These are phyloP conservation scores for Metschnikowia borealis DNA, from an alignment of 805 yeast genomes.

Conservation along the genomic window DNA sequence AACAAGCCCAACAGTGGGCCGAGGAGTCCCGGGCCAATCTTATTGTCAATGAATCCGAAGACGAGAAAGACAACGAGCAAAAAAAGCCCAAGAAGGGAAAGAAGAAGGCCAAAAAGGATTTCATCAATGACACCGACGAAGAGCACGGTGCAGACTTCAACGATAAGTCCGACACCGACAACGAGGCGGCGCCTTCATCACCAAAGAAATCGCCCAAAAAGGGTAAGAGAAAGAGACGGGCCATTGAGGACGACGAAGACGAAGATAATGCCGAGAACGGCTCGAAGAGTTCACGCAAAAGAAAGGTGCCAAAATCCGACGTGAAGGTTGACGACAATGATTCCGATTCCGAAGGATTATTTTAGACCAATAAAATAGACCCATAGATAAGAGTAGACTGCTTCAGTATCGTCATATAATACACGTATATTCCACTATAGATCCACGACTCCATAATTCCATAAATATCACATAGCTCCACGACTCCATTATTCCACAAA, in stretches of 20 bases:
- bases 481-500: too few relatives aligned
- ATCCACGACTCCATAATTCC: too few relatives aligned
- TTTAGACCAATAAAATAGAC: slow-evolving; percentile 4
- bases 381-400: neutral
- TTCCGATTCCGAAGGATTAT: slow-evolving; percentile 33
- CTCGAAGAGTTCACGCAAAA: slow-evolving; percentile 21
- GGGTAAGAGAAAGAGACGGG: slow-evolving; percentile 23
- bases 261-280: slow-evolving; percentile 20
- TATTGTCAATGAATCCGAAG: slow-evolving; percentile 38
- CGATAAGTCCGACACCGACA: slow-evolving; percentile 13
- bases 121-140: slow-evolving; percentile 33
- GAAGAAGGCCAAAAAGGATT: slow-evolving; percentile 29
- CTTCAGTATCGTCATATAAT: too few relatives aligned
- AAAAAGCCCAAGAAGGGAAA: slow-evolving; percentile 19
- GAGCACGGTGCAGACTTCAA: slow-evolving; percentile 25
- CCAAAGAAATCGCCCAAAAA: slow-evolving; percentile 12
- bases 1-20: slow-evolving; percentile 49
- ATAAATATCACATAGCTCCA: too few relatives aligned
- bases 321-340: slow-evolving; percentile 46
- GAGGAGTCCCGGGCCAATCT: slow-evolving; percentile 39
- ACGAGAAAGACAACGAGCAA: slow-evolving; percentile 24
- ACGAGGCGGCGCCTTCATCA: neutral
- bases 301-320: slow-evolving; percentile 25
- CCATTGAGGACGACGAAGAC: slow-evolving; percentile 33
- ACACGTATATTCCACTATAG: too few relatives aligned